Conservation (phyloP, 257 asterid genomes). For the Thymus mandschuricus region DNA sequence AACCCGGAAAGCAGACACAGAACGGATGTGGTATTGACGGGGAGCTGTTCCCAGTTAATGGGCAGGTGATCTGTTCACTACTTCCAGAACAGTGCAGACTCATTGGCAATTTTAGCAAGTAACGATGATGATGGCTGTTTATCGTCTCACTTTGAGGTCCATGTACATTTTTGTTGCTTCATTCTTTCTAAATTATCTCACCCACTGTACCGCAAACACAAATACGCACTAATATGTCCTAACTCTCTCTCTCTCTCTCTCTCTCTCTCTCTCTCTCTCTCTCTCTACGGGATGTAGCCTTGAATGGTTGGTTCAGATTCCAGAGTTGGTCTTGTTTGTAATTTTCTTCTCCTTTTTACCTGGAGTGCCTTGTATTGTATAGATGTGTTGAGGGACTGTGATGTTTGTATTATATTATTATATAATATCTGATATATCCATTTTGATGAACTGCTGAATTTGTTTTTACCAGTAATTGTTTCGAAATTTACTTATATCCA, state of each 20-base stretch:
- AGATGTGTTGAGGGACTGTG: slow-evolving; percentile 8
- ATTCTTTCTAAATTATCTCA: slow-evolving; percentile 42
- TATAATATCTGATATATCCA: slow-evolving; percentile 4
- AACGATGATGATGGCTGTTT: slow-evolving; percentile 30
- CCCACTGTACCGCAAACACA: background rate
- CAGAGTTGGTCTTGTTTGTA: slow-evolving; percentile 18
- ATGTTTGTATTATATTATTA: slow-evolving; percentile 18
- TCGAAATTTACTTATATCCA: background rate
- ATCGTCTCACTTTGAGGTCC: slow-evolving; percentile 31
- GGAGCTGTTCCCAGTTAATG: slow-evolving; percentile 87
- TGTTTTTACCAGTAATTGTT: background rate
- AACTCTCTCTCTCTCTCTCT: background rate
- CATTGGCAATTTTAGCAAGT: slow-evolving; percentile 70
- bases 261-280: background rate
- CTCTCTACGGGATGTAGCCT: slow-evolving; percentile 33
- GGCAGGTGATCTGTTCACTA: slow-evolving; percentile 75
- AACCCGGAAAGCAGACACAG: slow-evolving; percentile 85
- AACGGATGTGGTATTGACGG: slow-evolving; percentile 96
- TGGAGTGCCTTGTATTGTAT: slow-evolving; percentile 10
- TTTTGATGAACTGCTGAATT: background rate
- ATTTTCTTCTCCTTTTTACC: background rate
- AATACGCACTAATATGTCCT: slow-evolving; percentile 14
- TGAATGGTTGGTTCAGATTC: slow-evolving; percentile 7
- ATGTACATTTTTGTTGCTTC: slow-evolving; percentile 46
- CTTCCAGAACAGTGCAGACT: slow-evolving; percentile 98